phyloP scores from a whole-genome alignment of 352 stramenopile genomes.

The Peronospora belbahrii region DNA sequence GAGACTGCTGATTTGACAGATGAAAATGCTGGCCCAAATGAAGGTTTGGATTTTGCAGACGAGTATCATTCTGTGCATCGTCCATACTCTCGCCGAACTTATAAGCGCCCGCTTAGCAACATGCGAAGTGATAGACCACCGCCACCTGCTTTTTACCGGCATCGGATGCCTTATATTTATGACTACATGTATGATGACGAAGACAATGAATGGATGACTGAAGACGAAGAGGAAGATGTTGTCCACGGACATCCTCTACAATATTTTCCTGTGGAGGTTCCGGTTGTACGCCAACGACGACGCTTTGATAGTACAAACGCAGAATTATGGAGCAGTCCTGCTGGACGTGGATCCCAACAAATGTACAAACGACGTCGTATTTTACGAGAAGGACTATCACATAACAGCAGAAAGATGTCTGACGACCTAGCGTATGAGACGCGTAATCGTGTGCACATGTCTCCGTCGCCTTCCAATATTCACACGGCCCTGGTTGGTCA shows the following conservation, averaged over 20 bases:
- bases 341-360: constrained; percentile 5
- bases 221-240: constrained; percentile 21
- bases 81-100: constrained; percentile 6
- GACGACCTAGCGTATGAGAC: constrained; percentile 3
- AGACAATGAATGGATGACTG: constrained; percentile 31
- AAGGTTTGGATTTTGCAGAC: constrained; percentile 4
- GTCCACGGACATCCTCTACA: constrained; percentile 18
- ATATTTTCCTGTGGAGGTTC: constrained; percentile 13
- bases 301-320: constrained; percentile 21
- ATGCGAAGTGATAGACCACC: constrained; percentile 10
- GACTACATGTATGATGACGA: constrained; percentile 27
- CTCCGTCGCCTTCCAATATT: background rate
- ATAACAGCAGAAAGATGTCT: constrained; percentile 5
- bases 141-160: constrained; percentile 24
- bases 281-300: constrained; percentile 13
- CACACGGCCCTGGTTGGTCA: constrained; percentile 5
- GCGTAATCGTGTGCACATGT: constrained; percentile 1
- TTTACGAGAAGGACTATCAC: constrained; percentile 4
- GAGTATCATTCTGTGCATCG: constrained; percentile 11
- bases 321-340: constrained; percentile 15
- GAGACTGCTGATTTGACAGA: constrained; percentile 14
- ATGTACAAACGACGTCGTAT: constrained; percentile 25
- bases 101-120: constrained; percentile 21
- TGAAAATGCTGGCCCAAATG: constrained; percentile 4
- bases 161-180: constrained; percentile 29